Base-by-base conservation (phyloP, 768 basidiomycete genomes). In the Ramaria sp. region DNA sequence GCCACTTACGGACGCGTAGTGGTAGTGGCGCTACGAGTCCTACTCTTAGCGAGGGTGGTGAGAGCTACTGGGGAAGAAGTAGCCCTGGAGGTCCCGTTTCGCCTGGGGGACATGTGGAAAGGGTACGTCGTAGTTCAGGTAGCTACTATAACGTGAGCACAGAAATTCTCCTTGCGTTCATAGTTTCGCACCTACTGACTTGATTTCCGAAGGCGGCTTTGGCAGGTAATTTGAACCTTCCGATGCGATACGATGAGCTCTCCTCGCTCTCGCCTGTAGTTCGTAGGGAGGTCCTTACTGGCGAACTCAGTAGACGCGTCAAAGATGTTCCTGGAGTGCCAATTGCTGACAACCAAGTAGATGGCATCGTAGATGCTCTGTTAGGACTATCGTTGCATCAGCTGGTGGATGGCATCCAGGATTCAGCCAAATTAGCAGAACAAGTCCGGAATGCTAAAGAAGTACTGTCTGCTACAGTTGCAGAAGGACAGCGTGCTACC, bases 171-270 rank as follows among this genome's bases (percentile, higher is more conserved):
- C 51, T 54, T n/a, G n/a, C 39, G 18, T 37, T 25, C 43, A 53
- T 42, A 13, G 41, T 28, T 8, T 20, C 25, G 50, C 54, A 41
- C 30, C 56, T 52, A 28, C 50, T 37, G 13, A 20, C 32, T 49
- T 37, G n/a, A 6, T 56, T 30, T 32, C 1, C n/a, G n/a, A 54
- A 91, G 88, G 89, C 89, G 57, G 89, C 90, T 3, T 74, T 91
- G 5, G 70, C 82, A 5, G 90, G 88, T 15, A 88, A 82, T 0
- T 73, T 89, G 37, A 88, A 84, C 63, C 65, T 91, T 16, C 84
- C 89, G 0, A 85, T 90, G 81, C 83, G 79, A n/a, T 90, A 89
- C 57, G 90, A 92, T 59, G 88, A 91, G 55, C 76, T 92, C 5
- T 75, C 88, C 0, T 76, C 81, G 0, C 71, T 93, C 39, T 90